A percentile compares a stretch with the other conserved stretches of the same genome.
These are phyloP conservation scores for Tricharina praecox DNA, from an alignment of 495 filamentous ascomycete genomes.

Conservation along the genomic window DNA sequence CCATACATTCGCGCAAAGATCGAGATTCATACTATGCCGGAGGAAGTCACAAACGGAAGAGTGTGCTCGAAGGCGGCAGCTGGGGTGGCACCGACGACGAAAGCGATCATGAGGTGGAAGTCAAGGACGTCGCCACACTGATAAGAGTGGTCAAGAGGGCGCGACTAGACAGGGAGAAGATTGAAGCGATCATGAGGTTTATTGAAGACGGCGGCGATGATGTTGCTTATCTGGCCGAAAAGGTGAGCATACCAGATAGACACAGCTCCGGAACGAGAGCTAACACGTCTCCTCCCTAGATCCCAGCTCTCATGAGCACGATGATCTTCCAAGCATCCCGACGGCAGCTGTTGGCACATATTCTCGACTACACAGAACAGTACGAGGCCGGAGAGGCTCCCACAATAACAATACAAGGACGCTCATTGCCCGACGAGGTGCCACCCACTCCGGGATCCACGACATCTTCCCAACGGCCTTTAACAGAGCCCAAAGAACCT, in stretches of 20 bases:
- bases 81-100: conserved; percentile 17
- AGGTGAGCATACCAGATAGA: conserved; percentile 31
- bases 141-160: conserved; percentile 45
- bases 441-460: not conserved
- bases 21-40: not conserved
- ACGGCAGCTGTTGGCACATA: conserved; percentile 49
- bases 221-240: conserved; percentile 53
- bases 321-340: conserved; percentile 84
- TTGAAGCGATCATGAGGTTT: conserved; percentile 63
- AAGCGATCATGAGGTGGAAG: conserved; percentile 27
- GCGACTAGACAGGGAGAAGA: conserved; percentile 77
- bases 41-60: conserved; percentile 9
- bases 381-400: not conserved
- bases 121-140: conserved; percentile 48
- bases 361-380: conserved; percentile 32
- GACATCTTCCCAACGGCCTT: not conserved
- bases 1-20: conserved; percentile 41
- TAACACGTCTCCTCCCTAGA: conserved; percentile 26
- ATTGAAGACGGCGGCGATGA: conserved; percentile 65
- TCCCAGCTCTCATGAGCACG: conserved; percentile 67
- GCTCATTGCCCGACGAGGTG: not conserved
- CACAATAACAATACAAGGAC: conserved; percentile 5
- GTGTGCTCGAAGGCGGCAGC: conserved; percentile 12
- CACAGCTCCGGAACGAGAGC: not conserved
- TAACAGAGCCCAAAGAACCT: not conserved